Conservation (phyloP, 2,329 filamentous ascomycete genomes). For the Alternaria longipes region DNA sequence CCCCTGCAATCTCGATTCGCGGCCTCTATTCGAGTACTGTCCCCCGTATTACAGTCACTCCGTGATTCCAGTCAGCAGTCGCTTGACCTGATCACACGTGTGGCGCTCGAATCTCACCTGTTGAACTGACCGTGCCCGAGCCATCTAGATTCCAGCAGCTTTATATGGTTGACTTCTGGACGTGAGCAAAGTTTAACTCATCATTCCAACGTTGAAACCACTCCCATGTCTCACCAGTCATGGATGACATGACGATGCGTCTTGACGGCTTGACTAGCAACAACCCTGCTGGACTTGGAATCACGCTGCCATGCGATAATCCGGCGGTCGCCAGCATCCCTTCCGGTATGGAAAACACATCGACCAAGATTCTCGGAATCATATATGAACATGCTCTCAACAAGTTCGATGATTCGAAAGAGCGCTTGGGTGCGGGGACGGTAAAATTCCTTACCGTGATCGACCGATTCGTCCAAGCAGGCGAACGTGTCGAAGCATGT, state of each 20-base stretch:
- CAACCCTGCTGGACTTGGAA: slow-evolving; percentile 3
- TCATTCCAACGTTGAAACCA: neutral
- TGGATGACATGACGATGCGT: neutral
- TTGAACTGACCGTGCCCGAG: no score
- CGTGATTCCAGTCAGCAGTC: neutral
- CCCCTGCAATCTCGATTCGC: neutral
- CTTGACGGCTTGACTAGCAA: neutral
- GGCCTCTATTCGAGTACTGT: neutral
- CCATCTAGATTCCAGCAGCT: neutral
- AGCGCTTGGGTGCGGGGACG: slow-evolving; percentile 23
- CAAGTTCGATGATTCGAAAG: slow-evolving; percentile 33
- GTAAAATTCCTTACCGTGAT: slow-evolving; percentile 29
- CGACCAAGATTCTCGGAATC: slow-evolving; percentile 27
- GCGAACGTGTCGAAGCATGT: slow-evolving; percentile 13
- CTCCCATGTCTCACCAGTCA: neutral
- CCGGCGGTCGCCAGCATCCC: neutral
- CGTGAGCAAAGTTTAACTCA: neutral
- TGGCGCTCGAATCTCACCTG: neutral
- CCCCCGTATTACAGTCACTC: neutral
- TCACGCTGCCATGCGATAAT: neutral
- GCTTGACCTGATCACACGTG: neutral
- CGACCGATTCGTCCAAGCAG: slow-evolving; percentile 20
- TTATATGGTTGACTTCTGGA: neutral
- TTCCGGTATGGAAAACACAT: neutral
- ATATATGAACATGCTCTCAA: slow-evolving; percentile 38